These are phyloP conservation scores for Nemania sp. DNA, from an alignment of 2,329 filamentous ascomycete species.

Conservation along the genomic window DNA sequence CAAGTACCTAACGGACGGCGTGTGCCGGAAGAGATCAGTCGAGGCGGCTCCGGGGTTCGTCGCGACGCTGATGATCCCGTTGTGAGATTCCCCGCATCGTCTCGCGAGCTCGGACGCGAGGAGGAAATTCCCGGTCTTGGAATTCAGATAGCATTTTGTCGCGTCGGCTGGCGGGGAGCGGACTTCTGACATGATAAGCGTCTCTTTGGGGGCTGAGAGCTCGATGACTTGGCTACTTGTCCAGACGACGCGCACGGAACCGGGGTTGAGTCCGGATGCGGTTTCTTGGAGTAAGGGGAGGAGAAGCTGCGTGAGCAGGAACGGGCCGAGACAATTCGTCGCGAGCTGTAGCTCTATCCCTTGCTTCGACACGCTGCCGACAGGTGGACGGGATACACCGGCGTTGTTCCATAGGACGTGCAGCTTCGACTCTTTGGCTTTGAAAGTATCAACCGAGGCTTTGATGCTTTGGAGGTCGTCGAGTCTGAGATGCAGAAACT, in stretches of 20 bases:
- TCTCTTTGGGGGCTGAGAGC: constrained; percentile 22
- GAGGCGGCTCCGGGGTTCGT: constrained; percentile 26
- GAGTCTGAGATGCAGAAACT: constrained; percentile 27
- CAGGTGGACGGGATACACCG: constrained; percentile 29
- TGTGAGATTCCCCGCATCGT: not conserved
- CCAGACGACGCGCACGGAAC: constrained; percentile 28
- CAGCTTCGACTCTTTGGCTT: constrained; percentile 20
- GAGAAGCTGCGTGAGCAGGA: constrained; percentile 43
- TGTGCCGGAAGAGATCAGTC: constrained; percentile 31
- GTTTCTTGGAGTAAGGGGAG: constrained; percentile 36
- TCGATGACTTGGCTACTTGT: constrained; percentile 26
- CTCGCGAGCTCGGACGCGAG: constrained; percentile 26
- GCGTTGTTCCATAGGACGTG: constrained; percentile 32
- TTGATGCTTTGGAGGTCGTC: constrained; percentile 26
- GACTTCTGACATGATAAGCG: constrained; percentile 27
- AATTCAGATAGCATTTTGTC: constrained; percentile 25
- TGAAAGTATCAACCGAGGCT: constrained; percentile 16
- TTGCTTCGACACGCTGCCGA: constrained; percentile 36
- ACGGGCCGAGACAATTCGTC: constrained; percentile 42
- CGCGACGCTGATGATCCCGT: constrained; percentile 22
- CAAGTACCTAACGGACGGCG: constrained; percentile 20
- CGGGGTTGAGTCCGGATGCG: constrained; percentile 20
- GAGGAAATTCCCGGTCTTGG: constrained; percentile 30
- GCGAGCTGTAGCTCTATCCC: constrained; percentile 43
- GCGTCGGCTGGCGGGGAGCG: constrained; percentile 20